Conservation (phyloP, 2,329 filamentous ascomycete species). For the Penicillium sp. region DNA sequence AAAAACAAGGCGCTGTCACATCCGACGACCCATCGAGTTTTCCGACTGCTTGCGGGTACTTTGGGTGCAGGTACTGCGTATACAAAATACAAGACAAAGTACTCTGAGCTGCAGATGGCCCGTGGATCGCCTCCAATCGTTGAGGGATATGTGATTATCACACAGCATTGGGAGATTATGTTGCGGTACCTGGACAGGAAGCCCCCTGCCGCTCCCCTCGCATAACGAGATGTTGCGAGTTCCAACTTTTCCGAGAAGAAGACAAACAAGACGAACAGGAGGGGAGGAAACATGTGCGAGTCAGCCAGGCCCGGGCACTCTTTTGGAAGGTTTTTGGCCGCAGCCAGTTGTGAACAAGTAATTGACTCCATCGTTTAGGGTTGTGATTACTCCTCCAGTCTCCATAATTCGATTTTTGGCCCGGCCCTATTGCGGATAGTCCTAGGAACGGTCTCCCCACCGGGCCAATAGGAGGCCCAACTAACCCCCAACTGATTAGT, state of each 20-base stretch:
- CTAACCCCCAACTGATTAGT: neutral
- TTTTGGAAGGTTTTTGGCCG: conserved; percentile 11
- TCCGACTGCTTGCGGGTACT: neutral
- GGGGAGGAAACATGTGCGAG: conserved; percentile 14
- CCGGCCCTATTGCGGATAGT: conserved; percentile 27
- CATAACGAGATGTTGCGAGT: neutral
- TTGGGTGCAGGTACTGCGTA: neutral
- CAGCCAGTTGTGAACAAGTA: neutral
- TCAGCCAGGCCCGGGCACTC: conserved; percentile 17
- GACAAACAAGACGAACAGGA: neutral
- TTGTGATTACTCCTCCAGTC: conserved; percentile 4
- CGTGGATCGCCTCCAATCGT: conserved; percentile 2
- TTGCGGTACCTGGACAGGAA: neutral
- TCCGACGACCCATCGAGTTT: neutral
- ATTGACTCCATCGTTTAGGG: conserved; percentile 2
- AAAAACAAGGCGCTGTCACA: neutral
- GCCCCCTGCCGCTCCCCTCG: conserved; percentile 8
- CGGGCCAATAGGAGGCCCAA: conserved; percentile 19
- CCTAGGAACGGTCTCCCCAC: conserved; percentile 18
- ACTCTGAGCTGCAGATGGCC: neutral
- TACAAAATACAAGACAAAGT: neutral
- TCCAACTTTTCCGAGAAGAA: neutral
- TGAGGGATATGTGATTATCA: neutral
- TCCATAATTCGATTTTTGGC: conserved; percentile 26
- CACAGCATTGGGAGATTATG: neutral